Evolutionary conservation across 345 rosid genomes (phyloP).

Genomic region (Hibiscus trionum): DNA sequence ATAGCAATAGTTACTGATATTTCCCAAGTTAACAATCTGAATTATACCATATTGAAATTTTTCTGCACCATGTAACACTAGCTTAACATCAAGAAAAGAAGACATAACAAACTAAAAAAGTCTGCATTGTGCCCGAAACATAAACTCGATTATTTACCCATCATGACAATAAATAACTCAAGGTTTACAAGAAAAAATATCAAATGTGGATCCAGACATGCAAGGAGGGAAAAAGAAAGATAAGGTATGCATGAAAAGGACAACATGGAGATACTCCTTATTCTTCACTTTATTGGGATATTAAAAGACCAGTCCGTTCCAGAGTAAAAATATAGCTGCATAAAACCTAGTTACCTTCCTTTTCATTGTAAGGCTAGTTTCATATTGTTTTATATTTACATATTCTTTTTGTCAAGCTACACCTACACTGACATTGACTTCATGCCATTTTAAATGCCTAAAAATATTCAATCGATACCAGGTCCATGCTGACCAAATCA

Average conservation of each 20-base stretch:
- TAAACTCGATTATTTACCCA: not conserved
- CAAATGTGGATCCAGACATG: not conserved
- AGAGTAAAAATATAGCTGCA: not conserved
- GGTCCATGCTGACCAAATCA: not conserved
- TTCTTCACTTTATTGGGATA: not conserved
- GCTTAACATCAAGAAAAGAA: not conserved
- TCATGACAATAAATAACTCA: not conserved
- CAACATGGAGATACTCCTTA: not conserved
- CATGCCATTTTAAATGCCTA: not conserved
- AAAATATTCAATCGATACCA: not conserved
- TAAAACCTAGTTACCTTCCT: not conserved
- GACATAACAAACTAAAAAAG: not conserved
- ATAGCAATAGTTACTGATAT: not conserved
- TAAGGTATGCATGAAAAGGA: not conserved
- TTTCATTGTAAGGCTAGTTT: not conserved
- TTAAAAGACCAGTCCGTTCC: not conserved
- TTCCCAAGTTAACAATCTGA: not conserved
- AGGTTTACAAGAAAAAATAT: not conserved
- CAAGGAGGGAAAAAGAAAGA: not conserved
- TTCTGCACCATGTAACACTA: not conserved
- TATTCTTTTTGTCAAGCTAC: not conserved
- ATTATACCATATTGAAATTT: not conserved
- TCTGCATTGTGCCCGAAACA: not conserved
- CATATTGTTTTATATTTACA: not conserved
- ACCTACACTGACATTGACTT: not conserved